These are phyloP conservation scores for Backusella australiensis DNA, from an alignment of 192 early-diverging fungal species.

Conservation along the genomic window DNA sequence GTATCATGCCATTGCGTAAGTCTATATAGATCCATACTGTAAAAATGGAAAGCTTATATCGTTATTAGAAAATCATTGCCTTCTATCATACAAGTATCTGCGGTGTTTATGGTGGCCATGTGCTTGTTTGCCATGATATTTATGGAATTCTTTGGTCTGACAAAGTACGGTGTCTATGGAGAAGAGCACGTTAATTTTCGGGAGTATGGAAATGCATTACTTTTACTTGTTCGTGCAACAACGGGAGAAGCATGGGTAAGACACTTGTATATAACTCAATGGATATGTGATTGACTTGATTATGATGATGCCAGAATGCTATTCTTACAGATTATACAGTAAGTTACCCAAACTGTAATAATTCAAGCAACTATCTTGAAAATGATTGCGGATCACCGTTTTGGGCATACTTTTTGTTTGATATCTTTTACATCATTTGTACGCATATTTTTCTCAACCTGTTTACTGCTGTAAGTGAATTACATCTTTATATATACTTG, in stretches of 20 bases:
- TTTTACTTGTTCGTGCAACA: constrained; percentile 52
- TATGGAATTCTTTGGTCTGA: constrained; percentile 58
- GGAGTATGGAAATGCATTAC: constrained; percentile 39
- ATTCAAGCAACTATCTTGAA: constrained; percentile 37
- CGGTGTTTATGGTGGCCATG: constrained; percentile 34
- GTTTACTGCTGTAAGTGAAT: constrained; percentile 50
- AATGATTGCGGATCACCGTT: constrained; percentile 51
- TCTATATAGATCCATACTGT: neutral
- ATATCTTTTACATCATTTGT: constrained; percentile 53
- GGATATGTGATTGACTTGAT: too few relatives aligned
- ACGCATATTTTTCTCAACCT: constrained; percentile 60
- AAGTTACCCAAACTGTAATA: constrained; percentile 46
- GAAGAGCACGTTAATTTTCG: constrained; percentile 46
- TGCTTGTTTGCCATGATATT: constrained; percentile 54
- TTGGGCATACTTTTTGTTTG: constrained; percentile 56
- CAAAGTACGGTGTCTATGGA: constrained; percentile 44
- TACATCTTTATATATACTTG: neutral
- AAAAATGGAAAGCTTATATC: neutral
- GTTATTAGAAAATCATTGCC: constrained; percentile 25
- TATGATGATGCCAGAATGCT: constrained; percentile 34
- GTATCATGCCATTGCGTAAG: constrained; percentile 34
- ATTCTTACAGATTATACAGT: constrained; percentile 54
- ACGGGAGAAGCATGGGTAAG: constrained; percentile 47
- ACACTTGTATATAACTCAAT: neutral
- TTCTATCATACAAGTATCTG: constrained; percentile 33